phyloP scores from a whole-genome alignment of 108 stramenopile species.

The Cylindrotheca fusiformis region DNA sequence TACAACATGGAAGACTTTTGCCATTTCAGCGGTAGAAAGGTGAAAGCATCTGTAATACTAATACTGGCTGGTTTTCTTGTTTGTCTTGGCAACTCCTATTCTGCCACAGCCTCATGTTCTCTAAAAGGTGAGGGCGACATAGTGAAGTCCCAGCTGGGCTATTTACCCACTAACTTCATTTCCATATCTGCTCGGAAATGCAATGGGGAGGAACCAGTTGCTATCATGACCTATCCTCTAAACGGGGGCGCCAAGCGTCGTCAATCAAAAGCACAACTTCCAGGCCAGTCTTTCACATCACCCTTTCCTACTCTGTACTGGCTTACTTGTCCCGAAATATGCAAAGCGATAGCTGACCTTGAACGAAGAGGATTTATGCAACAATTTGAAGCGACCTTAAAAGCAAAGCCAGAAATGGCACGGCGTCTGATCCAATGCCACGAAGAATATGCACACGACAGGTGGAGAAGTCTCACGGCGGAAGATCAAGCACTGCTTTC shows the following conservation, averaged over 20 bases:
- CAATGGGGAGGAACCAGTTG: constrained; percentile 32
- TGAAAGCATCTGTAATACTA: too few species aligned
- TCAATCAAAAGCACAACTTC: constrained; percentile 23
- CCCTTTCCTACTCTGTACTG: constrained; percentile 81
- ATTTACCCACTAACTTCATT: constrained; percentile 65
- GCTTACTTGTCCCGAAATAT: constrained; percentile 62
- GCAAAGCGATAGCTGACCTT: constrained; percentile 54
- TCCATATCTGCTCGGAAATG: constrained; percentile 42
- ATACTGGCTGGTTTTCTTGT: too few species aligned
- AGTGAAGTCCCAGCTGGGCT: constrained; percentile 55
- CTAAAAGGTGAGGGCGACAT: constrained; percentile 23
- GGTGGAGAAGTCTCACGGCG: constrained; percentile 51
- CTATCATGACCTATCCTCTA: constrained; percentile 69
- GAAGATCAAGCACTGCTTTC: constrained; percentile 46
- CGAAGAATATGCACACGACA: constrained; percentile 46
- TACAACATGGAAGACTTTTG: too few species aligned
- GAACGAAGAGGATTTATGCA: constrained; percentile 56
- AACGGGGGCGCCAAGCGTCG: constrained; percentile 34
- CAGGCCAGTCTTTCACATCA: constrained; percentile 21
- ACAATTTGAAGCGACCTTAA: constrained; percentile 41
- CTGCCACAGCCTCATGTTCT: too few species aligned
- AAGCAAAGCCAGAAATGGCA: constrained; percentile 21
- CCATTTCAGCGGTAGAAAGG: too few species aligned
- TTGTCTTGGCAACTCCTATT: too few species aligned
- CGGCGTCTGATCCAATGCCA: constrained; percentile 41